Conservation (phyloP, 345 rosid genomes). For the Trapa incisa region DNA sequence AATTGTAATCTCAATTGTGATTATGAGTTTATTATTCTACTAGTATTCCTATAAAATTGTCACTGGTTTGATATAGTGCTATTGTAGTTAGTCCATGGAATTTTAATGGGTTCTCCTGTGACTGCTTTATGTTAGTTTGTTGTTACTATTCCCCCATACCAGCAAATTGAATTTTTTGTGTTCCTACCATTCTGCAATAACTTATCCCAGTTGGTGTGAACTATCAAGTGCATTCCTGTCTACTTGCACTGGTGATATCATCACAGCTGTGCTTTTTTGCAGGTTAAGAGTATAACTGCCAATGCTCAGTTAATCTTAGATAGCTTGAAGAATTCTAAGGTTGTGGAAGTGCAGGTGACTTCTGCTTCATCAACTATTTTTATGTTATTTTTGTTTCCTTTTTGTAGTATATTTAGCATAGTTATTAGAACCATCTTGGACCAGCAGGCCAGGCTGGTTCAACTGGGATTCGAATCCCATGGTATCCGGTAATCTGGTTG, state of each 20-base stretch:
- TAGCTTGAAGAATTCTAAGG: constrained; percentile 38
- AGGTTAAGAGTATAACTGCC: constrained; percentile 51
- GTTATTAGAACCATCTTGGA: too few relatives aligned
- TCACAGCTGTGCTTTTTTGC: constrained; percentile 14
- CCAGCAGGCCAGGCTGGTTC: too few relatives aligned
- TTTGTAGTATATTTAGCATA: too few relatives aligned
- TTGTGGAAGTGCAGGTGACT: constrained; percentile 65
- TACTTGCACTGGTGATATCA: not conserved
- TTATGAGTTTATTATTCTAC: not conserved
- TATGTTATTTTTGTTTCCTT: too few relatives aligned
- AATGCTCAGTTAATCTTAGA: constrained; percentile 41
- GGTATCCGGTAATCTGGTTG: too few relatives aligned
- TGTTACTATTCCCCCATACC: too few relatives aligned
- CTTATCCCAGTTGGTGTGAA: not conserved
- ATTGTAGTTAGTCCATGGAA: not conserved
- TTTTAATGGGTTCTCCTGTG: too few relatives aligned
- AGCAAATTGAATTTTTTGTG: too few relatives aligned
- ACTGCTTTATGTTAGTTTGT: not conserved
- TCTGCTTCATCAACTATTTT: not conserved
- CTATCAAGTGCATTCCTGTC: not conserved
- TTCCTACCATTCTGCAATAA: not conserved
- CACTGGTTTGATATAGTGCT: not conserved
- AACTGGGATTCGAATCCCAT: too few relatives aligned
- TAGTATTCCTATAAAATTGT: not conserved
- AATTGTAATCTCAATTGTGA: not conserved